These are phyloP conservation scores for Cytospora piceicola DNA, from an alignment of 2,329 filamentous ascomycete species.

Conservation along the genomic window DNA sequence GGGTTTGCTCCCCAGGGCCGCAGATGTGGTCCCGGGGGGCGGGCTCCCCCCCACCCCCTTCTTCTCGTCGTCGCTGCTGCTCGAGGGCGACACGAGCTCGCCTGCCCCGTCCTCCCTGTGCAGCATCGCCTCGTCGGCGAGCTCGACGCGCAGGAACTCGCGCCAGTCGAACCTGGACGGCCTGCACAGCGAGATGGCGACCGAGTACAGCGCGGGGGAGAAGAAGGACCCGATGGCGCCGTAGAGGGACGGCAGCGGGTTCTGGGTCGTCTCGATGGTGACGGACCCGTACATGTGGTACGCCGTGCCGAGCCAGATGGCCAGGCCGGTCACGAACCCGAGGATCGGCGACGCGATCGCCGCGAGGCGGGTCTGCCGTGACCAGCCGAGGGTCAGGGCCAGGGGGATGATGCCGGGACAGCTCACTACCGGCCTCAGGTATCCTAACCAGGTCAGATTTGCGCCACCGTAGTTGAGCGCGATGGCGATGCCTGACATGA, in stretches of 20 bases:
- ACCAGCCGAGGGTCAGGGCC: constrained; percentile 49
- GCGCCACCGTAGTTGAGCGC: constrained; percentile 53
- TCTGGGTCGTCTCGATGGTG: constrained; percentile 46
- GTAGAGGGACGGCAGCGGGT: constrained; percentile 47
- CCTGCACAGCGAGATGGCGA: constrained; percentile 47
- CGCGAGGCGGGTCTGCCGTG: constrained; percentile 48
- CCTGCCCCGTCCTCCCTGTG: constrained; percentile 22
- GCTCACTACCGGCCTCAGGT: constrained; percentile 36
- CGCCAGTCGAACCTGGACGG: constrained; percentile 42
- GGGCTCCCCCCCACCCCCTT: background rate
- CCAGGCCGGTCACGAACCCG: constrained; percentile 47
- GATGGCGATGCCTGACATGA: constrained; percentile 52
- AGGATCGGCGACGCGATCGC: constrained; percentile 43
- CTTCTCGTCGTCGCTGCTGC: constrained; percentile 13
- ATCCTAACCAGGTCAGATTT: constrained; percentile 50
- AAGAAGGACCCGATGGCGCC: constrained; percentile 51
- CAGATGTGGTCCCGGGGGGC: too few relatives aligned
- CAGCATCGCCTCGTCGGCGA: constrained; percentile 44
- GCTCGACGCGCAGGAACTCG: constrained; percentile 51
- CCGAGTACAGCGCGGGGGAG: constrained; percentile 49
- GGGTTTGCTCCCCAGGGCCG: constrained; percentile 2
- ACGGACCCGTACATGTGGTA: constrained; percentile 45
- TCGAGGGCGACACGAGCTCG: background rate
- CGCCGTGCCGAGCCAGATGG: constrained; percentile 49
- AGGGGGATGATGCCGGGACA: constrained; percentile 48